Conservation (phyloP, 1,284 basidiomycete species). For the Ustilago vetiveriae region DNA sequence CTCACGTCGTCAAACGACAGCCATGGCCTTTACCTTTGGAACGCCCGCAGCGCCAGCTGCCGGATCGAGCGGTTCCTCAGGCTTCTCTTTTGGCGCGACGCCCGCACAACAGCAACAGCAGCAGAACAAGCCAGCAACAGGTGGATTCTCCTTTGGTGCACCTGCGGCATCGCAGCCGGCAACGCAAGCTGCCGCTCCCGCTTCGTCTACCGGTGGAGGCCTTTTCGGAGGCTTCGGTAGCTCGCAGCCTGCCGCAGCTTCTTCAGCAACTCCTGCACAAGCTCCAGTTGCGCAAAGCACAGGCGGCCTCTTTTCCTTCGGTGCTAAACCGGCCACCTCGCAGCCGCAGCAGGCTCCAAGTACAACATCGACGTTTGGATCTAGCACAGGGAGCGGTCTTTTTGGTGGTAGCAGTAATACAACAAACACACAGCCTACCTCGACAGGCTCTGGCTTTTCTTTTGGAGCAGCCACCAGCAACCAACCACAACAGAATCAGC, state of each 20-base stretch:
- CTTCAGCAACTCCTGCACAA: conserved; percentile 19
- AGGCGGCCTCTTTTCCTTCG: conserved; percentile 35
- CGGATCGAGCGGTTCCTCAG: conserved; percentile 28
- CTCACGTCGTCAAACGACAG: background rate
- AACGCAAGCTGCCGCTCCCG: conserved; percentile 16
- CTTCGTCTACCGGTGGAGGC: conserved; percentile 22
- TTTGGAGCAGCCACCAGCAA: conserved; percentile 24
- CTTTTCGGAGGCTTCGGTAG: conserved; percentile 31
- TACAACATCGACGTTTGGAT: conserved; percentile 36
- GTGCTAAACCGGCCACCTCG: conserved; percentile 23
- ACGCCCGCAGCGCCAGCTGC: conserved; percentile 44
- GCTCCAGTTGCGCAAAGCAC: conserved; percentile 19
- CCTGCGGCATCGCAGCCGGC: conserved; percentile 32
- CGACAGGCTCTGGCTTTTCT: conserved; percentile 28
- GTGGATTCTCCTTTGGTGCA: conserved; percentile 52
- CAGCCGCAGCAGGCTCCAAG: conserved; percentile 8
- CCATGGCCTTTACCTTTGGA: conserved; percentile 62
- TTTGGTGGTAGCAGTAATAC: conserved; percentile 32
- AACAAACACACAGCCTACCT: conserved; percentile 14
- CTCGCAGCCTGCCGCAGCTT: conserved; percentile 28
- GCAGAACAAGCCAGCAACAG: conserved; percentile 37
- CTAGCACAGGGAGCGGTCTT: conserved; percentile 19
- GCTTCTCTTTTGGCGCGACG: conserved; percentile 51
- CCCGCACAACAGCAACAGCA: conserved; percentile 52
- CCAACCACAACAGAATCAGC: conserved; percentile 17